A percentile compares a stretch with the other conserved stretches of the same genome.
phyloP scores from a whole-genome alignment of 2,329 filamentous ascomycete genomes.

The Verticillium longisporum region DNA sequence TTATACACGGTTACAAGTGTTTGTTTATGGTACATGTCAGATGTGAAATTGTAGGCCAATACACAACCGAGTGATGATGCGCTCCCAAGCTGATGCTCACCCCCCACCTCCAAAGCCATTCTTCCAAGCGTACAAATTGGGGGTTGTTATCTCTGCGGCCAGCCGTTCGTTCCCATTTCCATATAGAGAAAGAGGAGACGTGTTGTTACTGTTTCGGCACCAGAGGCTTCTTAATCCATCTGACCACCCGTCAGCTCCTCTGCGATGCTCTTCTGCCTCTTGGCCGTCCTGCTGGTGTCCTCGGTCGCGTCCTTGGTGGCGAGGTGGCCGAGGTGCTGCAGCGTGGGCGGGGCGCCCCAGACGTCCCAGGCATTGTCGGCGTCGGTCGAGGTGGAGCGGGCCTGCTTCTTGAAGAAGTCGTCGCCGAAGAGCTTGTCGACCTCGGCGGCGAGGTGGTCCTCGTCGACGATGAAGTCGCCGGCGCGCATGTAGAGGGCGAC shows the following conservation, averaged over 20 bases:
- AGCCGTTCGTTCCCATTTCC: background rate
- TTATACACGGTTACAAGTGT: slow-evolving; percentile 3
- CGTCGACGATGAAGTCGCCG: slow-evolving; percentile 76
- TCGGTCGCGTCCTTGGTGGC: slow-evolving; percentile 23
- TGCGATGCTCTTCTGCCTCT: slow-evolving; percentile 47
- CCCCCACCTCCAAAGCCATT: background rate
- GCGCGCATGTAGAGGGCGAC: slow-evolving; percentile 90
- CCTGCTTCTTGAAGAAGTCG: slow-evolving; percentile 41
- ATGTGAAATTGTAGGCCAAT: background rate
- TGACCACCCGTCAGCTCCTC: slow-evolving; percentile 56
- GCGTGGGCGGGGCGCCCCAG: slow-evolving; percentile 35
- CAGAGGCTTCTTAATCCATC: slow-evolving; percentile 29
- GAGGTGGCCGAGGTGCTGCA: slow-evolving; percentile 31
- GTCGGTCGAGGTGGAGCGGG: slow-evolving; percentile 20
- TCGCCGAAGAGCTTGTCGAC: slow-evolving; percentile 73
- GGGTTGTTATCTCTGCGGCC: background rate
- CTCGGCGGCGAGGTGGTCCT: slow-evolving; percentile 65
- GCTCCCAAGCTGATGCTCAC: background rate
- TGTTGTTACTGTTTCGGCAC: no score
- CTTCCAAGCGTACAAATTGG: background rate
- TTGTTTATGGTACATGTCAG: background rate
- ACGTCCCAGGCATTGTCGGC: slow-evolving; percentile 46
- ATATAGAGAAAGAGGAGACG: background rate
- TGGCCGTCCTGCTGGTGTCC: slow-evolving; percentile 36
- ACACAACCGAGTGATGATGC: background rate